Percentiles rank a stretch among this genome's conserved stretches.
Evolutionary conservation across 345 rosid species (phyloP).

Genomic region (Eucalyptus cloeziana): DNA sequence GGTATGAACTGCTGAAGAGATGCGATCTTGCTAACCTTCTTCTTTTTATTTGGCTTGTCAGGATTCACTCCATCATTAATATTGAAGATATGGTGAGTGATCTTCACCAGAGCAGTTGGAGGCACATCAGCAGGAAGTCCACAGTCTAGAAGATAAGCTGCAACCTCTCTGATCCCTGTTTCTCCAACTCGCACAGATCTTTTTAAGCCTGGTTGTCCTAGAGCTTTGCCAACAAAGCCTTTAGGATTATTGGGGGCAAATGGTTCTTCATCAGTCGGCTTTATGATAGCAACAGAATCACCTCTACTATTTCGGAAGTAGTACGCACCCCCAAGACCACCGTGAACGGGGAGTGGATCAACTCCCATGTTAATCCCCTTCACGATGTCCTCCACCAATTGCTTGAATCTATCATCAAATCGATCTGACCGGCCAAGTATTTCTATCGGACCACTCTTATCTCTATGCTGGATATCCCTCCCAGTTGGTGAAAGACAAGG

Average conservation of each 20-base stretch:
- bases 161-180: conserved; percentile 94
- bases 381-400: conserved; percentile 53
- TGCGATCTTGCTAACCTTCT: conserved; percentile 85
- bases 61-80: conserved; percentile 75
- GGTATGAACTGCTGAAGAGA: conserved; percentile 88
- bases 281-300: conserved; percentile 82
- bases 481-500: conserved; percentile 97
- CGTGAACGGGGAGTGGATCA: conserved; percentile 60
- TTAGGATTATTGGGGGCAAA: conserved; percentile 98
- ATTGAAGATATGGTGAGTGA: conserved; percentile 86
- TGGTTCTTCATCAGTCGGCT: conserved; percentile 99
- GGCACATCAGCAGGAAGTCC: conserved; percentile 86
- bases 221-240: conserved; percentile 96
- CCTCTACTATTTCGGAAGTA: conserved; percentile 67
- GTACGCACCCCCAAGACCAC: conserved; percentile 98
- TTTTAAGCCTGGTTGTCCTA: conserved; percentile 93
- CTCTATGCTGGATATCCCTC: conserved; percentile 69
- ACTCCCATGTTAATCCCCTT: conserved; percentile 85
- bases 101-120: conserved; percentile 90
- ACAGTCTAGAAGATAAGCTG: conserved; percentile 90
- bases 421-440: conserved; percentile 58
- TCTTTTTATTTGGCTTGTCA: conserved; percentile 46
- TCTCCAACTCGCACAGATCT: conserved; percentile 98
- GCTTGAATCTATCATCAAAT: conserved; percentile 28
- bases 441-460: conserved; percentile 82